These are phyloP conservation scores for Yarrowia keelungensis DNA, from an alignment of 805 yeast species.

Conservation along the genomic window DNA sequence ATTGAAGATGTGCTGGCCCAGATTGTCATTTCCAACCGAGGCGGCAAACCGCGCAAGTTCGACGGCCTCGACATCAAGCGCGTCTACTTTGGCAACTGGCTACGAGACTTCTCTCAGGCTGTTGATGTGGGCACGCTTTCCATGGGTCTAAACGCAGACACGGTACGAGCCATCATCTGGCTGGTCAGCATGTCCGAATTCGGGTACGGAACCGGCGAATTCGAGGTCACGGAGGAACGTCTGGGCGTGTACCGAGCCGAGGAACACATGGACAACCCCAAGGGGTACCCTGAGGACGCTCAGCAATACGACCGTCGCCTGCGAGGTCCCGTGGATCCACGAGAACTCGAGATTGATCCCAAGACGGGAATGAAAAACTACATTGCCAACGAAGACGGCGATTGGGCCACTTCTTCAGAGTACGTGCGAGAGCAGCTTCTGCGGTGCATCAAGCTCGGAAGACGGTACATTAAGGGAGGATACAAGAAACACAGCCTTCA, in stretches of 20 bases:
- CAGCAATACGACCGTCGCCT: constrained; percentile 42
- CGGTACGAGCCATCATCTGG: constrained; percentile 43
- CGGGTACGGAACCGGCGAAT: constrained; percentile 46
- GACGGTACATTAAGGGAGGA: constrained; percentile 39
- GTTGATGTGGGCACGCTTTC: constrained; percentile 45
- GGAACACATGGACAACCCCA: constrained; percentile 46
- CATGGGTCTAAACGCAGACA: constrained; percentile 41
- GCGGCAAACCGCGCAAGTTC: constrained; percentile 43
- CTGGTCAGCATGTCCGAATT: constrained; percentile 42
- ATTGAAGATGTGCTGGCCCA: constrained; percentile 43
- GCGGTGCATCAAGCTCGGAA: constrained; percentile 42
- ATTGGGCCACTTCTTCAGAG: constrained; percentile 43
- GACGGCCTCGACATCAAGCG: constrained; percentile 43
- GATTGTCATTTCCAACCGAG: constrained; percentile 41
- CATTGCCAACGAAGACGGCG: constrained; percentile 45
- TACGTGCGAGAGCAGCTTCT: constrained; percentile 42
- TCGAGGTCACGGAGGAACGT: constrained; percentile 44
- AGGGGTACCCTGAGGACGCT: constrained; percentile 44
- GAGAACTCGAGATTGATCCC: constrained; percentile 43
- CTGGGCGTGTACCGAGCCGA: constrained; percentile 45
- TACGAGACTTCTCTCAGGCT: constrained; percentile 45
- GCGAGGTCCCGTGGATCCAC: constrained; percentile 43
- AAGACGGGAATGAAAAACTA: constrained; percentile 46
- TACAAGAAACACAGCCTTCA: constrained; percentile 24
- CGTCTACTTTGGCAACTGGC: constrained; percentile 46